Percentiles rank a stretch among this genome's conserved stretches.
These are phyloP conservation scores for Diplotaxis tenuifolia DNA, from an alignment of 345 rosid genomes.

Conservation along the genomic window DNA sequence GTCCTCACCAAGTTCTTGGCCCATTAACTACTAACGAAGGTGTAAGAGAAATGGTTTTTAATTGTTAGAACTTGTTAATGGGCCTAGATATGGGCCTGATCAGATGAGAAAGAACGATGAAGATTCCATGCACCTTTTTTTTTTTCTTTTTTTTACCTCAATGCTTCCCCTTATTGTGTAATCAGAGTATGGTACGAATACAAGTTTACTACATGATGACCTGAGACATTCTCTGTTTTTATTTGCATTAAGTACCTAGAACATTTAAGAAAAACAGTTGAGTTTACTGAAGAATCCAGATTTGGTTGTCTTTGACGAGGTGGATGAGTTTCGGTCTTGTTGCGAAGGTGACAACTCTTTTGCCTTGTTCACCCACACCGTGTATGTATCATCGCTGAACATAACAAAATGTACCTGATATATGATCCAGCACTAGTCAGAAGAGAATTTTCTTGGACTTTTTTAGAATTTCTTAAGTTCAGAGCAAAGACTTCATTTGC, in stretches of 20 bases:
- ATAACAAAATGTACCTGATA: conserved; percentile 69
- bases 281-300: conserved; percentile 16
- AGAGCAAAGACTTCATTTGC: background rate
- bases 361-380: conserved; percentile 67
- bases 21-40: background rate
- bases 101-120: background rate
- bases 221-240: background rate
- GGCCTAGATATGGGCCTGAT: conserved; percentile 11
- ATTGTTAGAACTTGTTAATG: background rate
- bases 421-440: background rate
- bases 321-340: conserved; percentile 10
- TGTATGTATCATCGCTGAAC: conserved; percentile 52
- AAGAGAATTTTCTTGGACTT: background rate
- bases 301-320: background rate
- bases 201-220: background rate
- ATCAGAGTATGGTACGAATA: background rate
- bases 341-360: conserved; percentile 32
- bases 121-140: background rate
- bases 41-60: background rate
- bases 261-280: conserved; percentile 6
- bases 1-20: background rate
- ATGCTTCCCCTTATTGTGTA: background rate
- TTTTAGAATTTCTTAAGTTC: background rate
- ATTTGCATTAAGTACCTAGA: too few relatives aligned
- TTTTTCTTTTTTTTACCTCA: too few relatives aligned